Percentiles rank a stretch among this genome's conserved stretches.
phyloP scores from a whole-genome alignment of 1,284 basidiomycete genomes.

The Mycena sp. region DNA sequence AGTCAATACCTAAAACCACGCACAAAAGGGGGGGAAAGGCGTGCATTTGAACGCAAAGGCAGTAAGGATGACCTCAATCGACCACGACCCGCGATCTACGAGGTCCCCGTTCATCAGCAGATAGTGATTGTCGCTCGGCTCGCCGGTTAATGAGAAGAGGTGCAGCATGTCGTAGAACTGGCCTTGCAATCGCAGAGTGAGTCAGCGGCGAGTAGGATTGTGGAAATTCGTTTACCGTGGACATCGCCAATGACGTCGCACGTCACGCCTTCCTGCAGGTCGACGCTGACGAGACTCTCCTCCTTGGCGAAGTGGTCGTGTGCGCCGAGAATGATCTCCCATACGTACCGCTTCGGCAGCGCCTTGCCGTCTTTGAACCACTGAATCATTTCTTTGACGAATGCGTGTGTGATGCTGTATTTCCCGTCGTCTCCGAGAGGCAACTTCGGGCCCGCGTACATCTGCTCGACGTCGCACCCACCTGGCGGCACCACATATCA shows the following conservation, averaged over 20 bases:
- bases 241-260: conserved; percentile 95
- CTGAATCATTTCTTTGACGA: conserved; percentile 88
- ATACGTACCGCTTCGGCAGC: conserved; percentile 88
- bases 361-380: conserved; percentile 94
- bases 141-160: conserved; percentile 87
- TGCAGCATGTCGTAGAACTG: conserved; percentile 97
- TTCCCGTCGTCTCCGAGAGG: conserved; percentile 66
- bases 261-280: conserved; percentile 81
- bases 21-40: conserved; percentile 35
- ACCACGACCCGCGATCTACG: conserved; percentile 98
- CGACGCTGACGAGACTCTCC: conserved; percentile 84
- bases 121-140: conserved; percentile 83
- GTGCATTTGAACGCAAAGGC: conserved; percentile 96
- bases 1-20: conserved; percentile 23
- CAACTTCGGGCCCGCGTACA: conserved; percentile 77
- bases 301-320: conserved; percentile 82
- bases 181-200: conserved; percentile 53
- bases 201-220: conserved; percentile 1
- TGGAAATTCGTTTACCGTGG: conserved; percentile 63
- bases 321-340: conserved; percentile 96
- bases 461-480: conserved; percentile 75
- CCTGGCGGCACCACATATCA: conserved; percentile 49
- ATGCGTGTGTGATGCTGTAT: conserved; percentile 79
- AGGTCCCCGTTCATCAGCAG: conserved; percentile 96
- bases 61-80: conserved; percentile 94